Evolutionary conservation across 176 grass and related monocot genomes (phyloP).

Genomic region (Tillandsia fasciculata): DNA sequence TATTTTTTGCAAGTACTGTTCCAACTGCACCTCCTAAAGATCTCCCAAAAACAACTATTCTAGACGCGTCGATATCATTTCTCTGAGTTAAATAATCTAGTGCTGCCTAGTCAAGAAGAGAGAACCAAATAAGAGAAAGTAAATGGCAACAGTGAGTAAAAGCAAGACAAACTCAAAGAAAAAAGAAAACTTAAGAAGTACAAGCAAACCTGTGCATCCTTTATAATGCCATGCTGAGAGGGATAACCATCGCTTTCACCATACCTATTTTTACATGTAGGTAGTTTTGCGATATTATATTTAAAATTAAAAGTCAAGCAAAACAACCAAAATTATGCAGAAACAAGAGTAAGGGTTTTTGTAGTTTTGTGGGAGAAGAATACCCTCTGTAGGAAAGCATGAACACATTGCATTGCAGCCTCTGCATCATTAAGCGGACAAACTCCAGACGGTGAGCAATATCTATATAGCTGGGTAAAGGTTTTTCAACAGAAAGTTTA

Average conservation of each 20-base stretch:
- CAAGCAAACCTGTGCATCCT: constrained; percentile 81
- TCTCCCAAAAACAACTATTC: constrained; percentile 90
- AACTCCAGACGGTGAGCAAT: constrained; percentile 98
- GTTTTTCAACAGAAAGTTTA: constrained; percentile 12
- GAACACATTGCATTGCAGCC: constrained; percentile 96
- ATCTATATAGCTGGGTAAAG: constrained; percentile 54
- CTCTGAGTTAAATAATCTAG: constrained; percentile 92
- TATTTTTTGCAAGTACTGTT: constrained; percentile 78
- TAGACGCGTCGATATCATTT: constrained; percentile 88
- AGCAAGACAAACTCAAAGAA: constrained; percentile 12
- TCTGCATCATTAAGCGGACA: constrained; percentile 83
- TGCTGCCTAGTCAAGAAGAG: constrained; percentile 56
- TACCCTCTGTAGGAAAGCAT: constrained; percentile 99
- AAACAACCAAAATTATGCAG: not conserved
- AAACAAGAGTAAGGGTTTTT: not conserved
- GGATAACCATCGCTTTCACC: constrained; percentile 93
- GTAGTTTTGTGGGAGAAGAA: constrained; percentile 15
- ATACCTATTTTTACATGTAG: constrained; percentile 42
- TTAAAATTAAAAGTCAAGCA: not conserved
- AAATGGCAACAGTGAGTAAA: constrained; percentile 7
- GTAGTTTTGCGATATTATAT: not conserved
- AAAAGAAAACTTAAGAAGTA: constrained; percentile 23
- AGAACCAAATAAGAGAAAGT: not conserved
- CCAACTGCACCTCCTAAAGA: constrained; percentile 99
- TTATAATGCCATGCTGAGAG: constrained; percentile 90